phyloP scores from a whole-genome alignment of 257 asterid genomes.

The Jacaranda copaia region DNA sequence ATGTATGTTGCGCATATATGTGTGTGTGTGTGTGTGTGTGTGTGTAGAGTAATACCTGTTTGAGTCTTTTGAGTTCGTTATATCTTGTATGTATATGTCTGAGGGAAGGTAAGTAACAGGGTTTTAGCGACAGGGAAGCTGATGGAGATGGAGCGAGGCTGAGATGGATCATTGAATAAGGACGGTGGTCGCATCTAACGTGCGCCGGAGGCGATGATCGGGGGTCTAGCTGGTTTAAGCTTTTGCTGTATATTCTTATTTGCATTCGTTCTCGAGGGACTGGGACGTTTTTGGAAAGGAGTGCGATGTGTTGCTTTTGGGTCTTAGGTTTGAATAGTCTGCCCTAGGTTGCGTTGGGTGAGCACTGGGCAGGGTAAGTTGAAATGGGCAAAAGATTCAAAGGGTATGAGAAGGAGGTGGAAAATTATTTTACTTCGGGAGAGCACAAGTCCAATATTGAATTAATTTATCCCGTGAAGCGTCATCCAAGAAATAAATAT shows the following conservation, averaged over 20 bases:
- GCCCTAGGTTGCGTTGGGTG: neutral
- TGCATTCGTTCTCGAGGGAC: conserved; percentile 6
- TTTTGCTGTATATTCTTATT: neutral
- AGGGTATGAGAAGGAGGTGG: too few species aligned
- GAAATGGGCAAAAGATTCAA: neutral
- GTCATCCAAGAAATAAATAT: too few species aligned
- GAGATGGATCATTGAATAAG: conserved; percentile 57
- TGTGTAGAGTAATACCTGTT: conserved; percentile 39
- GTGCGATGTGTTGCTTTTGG: conserved; percentile 36
- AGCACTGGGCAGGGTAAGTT: neutral
- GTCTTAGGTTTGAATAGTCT: neutral
- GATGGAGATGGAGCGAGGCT: conserved; percentile 48
- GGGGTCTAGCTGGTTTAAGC: neutral
- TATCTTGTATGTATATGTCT: conserved; percentile 42
- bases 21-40: neutral
- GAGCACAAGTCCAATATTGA: too few species aligned
- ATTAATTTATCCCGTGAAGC: too few species aligned
- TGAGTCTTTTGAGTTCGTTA: conserved; percentile 42
- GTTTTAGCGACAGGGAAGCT: conserved; percentile 43
- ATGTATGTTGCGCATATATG: neutral
- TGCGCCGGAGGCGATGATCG: conserved; percentile 44
- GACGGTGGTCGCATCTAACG: conserved; percentile 47
- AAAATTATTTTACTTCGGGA: too few species aligned
- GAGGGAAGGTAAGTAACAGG: conserved; percentile 42
- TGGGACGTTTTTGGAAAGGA: conserved; percentile 30